Evolutionary conservation across 2,329 filamentous ascomycete genomes (phyloP), one percentile per base, ranked within the genome.

Genomic region (Calonectria pseudoreteaudii): DNA sequence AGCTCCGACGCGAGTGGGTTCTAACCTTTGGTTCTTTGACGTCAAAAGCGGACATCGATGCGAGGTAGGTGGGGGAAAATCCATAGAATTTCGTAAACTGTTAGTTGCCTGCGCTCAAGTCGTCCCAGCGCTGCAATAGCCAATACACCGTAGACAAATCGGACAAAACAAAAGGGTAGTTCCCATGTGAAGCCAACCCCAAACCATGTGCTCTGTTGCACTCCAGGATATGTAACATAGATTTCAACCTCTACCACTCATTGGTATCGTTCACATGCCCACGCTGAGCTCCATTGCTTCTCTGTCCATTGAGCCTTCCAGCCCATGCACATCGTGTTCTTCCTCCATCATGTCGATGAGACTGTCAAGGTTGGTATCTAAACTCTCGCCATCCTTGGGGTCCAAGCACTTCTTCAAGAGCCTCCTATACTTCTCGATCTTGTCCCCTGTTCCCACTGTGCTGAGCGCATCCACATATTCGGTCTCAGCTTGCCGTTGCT

Each of bases 361-460:
- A 73, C 88, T 90, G 80, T 91, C 89, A 66, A 92, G 83, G 79
- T 91, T 92, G 56, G 88, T 87, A 82, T 95, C 93, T 44, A 95
- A 88, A 76, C 91, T 92, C 77, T 94, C 92, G 71, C 88, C 88
- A 65, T 94, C 93, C 77, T 91, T 88, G 20, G 92, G 88, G 31
- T 93, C 92, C 34, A 95, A 86, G 73, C 94, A 94, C 73, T 90
- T 90, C 73, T 90, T 91, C 38, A 95, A 90, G 36, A 95, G 87
- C 70, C 90, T 90, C 74, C 93, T 89, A 83, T 96, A 96, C 82
- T 93, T 91, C 78, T 93, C 92, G 76, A 94, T 94, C 81, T 92
- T 92, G 82, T 94, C 93, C 44, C 93, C 92, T 47, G 93, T 91
- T 52, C 94, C 94, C 14, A 94, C 92, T 75, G 92, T 89, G 56